These are phyloP conservation scores for Pseudoturritis turrita DNA, from an alignment of 345 rosid genomes.

Conservation along the genomic window DNA sequence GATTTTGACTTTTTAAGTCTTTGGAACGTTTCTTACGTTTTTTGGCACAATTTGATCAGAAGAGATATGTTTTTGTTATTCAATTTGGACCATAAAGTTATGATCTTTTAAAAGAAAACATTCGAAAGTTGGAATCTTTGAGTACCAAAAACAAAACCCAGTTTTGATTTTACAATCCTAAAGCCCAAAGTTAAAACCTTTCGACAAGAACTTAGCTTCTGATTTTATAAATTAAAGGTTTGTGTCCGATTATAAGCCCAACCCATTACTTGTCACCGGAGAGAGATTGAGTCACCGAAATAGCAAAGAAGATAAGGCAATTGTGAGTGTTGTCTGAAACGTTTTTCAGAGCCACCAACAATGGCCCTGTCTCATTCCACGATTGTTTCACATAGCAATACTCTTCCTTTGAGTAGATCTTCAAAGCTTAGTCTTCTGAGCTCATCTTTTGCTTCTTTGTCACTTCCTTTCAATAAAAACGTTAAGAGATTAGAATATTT, in stretches of 20 bases:
- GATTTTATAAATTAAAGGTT: neutral
- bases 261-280: too few relatives aligned
- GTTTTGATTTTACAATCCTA: neutral
- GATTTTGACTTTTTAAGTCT: too few relatives aligned
- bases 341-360: neutral
- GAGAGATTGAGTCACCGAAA: too few relatives aligned
- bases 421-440: constrained; percentile 8
- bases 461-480: neutral
- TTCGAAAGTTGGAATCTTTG: constrained; percentile 8
- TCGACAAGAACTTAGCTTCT: neutral
- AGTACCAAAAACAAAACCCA: neutral
- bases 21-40: neutral
- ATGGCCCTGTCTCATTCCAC: constrained; percentile 21
- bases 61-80: neutral
- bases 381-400: neutral
- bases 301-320: constrained; percentile 26
- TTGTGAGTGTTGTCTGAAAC: neutral
- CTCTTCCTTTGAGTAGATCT: neutral
- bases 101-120: neutral
- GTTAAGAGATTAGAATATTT: neutral
- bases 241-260: constrained; percentile 16
- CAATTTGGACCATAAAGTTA: neutral
- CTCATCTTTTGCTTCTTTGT: constrained; percentile 16
- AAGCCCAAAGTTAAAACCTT: constrained; percentile 22
- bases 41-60: neutral